A percentile compares a stretch with the other conserved stretches of the same genome.
These are phyloP conservation scores for Fusarium verrucosum DNA, from an alignment of 2,329 filamentous ascomycete genomes.

Conservation along the genomic window DNA sequence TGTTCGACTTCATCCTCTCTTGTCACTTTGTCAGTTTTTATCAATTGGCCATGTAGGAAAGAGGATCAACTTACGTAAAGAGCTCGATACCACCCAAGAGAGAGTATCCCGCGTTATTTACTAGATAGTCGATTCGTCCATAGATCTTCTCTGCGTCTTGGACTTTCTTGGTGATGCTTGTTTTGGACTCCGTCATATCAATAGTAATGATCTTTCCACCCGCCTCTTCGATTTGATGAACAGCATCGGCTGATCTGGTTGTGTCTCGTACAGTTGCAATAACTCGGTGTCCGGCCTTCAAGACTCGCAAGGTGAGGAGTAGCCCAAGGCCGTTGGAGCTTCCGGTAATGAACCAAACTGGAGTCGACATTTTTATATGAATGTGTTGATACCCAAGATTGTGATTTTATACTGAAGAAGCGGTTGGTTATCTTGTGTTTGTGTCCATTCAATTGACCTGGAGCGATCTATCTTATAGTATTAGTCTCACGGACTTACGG, in stretches of 20 bases:
- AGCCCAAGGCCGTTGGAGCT: slow-evolving; percentile 40
- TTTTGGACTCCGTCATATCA: slow-evolving; percentile 43
- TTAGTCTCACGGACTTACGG: slow-evolving; percentile 19
- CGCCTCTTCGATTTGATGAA: slow-evolving; percentile 31
- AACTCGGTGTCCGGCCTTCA: slow-evolving; percentile 33
- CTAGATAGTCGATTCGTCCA: slow-evolving; percentile 57
- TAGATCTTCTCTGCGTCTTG: slow-evolving; percentile 41
- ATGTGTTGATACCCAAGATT: not conserved
- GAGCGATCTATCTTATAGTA: slow-evolving; percentile 4
- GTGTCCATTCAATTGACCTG: no score
- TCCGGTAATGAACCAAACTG: slow-evolving; percentile 42
- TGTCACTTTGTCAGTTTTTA: slow-evolving; percentile 1
- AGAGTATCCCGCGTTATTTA: slow-evolving; percentile 62
- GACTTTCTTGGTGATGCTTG: slow-evolving; percentile 38
- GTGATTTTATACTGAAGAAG: not conserved
- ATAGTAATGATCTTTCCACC: slow-evolving; percentile 44
- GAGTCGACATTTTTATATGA: slow-evolving; percentile 27
- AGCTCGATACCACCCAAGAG: slow-evolving; percentile 33
- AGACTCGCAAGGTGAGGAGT: slow-evolving; percentile 28
- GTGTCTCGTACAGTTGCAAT: slow-evolving; percentile 34
- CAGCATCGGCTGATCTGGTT: slow-evolving; percentile 23
- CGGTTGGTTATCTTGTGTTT: not conserved
- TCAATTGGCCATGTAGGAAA: no score
- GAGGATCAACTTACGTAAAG: slow-evolving; percentile 39
- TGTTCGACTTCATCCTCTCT: slow-evolving; percentile 53